These are phyloP conservation scores for Chenopodium suecicum DNA, from an alignment of 148 eudicot species.

Conservation along the genomic window DNA sequence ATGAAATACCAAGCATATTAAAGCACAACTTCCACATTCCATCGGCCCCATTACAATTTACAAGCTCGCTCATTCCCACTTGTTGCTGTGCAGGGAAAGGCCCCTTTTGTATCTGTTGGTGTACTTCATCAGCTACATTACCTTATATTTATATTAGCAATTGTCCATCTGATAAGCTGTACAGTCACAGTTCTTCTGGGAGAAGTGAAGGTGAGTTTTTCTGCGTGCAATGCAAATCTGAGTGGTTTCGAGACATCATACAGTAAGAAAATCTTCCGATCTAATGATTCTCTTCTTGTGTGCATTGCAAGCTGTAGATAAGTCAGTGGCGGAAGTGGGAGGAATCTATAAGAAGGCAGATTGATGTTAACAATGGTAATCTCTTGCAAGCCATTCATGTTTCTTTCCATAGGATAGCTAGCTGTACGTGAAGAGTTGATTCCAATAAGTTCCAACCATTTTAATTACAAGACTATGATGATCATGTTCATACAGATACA, in stretches of 20 bases:
- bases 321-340: slow-evolving; percentile 40
- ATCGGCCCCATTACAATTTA: background rate
- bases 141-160: slow-evolving; percentile 35
- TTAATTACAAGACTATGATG: background rate
- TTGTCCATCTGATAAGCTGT: slow-evolving; percentile 30
- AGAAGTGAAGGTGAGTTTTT: slow-evolving; percentile 23
- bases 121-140: slow-evolving; percentile 34
- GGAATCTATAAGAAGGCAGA: slow-evolving; percentile 7
- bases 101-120: slow-evolving; percentile 22
- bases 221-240: background rate
- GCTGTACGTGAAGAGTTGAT: background rate
- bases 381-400: background rate
- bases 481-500: slow-evolving; percentile 6
- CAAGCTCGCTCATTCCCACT: background rate
- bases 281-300: background rate
- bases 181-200: slow-evolving; percentile 33
- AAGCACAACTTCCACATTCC: background rate
- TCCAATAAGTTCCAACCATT: background rate
- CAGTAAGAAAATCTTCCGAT: background rate
- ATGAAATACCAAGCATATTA: no score
- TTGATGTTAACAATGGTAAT: slow-evolving; percentile 6
- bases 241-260: background rate
- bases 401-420: background rate
- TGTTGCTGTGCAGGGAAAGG: slow-evolving; percentile 26
- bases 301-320: slow-evolving; percentile 21